These are phyloP conservation scores for Coelastrella sp. DNA, from an alignment of 139 green algal species.

Conservation along the genomic window DNA sequence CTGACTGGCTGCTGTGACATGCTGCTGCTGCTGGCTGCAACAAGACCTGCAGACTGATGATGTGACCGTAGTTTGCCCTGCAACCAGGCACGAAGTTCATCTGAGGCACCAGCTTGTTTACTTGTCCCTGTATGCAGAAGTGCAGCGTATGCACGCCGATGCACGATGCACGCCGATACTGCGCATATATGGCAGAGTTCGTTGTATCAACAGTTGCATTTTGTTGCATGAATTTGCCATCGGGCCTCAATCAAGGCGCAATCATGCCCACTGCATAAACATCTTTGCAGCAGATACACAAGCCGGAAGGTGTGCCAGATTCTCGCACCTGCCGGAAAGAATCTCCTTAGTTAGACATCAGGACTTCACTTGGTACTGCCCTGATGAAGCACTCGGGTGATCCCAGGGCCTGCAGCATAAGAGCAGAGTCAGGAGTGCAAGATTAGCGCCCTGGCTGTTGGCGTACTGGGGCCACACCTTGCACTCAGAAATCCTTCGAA, in stretches of 20 bases:
- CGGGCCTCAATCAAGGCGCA: no score
- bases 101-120: no score
- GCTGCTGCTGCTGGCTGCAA: neutral
- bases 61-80: slow-evolving; percentile 8
- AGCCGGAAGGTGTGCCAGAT: neutral
- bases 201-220: no score
- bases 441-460: no score
- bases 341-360: neutral
- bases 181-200: no score
- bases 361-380: neutral
- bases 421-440: no score
- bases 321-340: neutral
- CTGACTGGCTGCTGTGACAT: slow-evolving; percentile 20
- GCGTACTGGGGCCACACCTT: neutral
- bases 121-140: no score
- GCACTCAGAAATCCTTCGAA: neutral
- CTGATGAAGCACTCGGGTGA: neutral
- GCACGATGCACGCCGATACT: no score
- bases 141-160: no score
- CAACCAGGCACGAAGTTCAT: neutral
- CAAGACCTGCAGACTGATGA: neutral
- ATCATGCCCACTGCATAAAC: no score
- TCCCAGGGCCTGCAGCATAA: neutral
- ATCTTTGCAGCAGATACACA: no score
- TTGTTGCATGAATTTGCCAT: no score